Conservation (phyloP, 306 rosid species). For the Quercus cerris region DNA sequence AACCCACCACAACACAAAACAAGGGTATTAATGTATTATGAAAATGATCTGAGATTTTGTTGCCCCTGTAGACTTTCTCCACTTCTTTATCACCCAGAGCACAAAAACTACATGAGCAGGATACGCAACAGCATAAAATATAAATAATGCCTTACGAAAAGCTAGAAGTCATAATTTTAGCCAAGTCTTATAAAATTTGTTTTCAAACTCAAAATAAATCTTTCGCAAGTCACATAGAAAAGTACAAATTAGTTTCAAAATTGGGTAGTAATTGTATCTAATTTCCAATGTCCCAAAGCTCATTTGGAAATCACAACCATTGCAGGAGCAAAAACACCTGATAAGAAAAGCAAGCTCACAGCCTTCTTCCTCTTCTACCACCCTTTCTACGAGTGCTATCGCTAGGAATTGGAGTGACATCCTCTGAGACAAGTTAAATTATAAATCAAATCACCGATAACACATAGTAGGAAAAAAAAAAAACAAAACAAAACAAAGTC, state of each 20-base stretch:
- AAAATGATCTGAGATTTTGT: too few species aligned
- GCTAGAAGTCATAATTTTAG: background rate
- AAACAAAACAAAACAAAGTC: background rate
- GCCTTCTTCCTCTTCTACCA: constrained; percentile 84
- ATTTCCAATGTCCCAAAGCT: constrained; percentile 11
- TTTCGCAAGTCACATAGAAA: constrained; percentile 1
- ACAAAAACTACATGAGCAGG: background rate
- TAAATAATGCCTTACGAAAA: background rate
- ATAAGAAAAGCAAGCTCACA: constrained; percentile 32
- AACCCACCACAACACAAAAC: too few species aligned
- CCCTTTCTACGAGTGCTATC: constrained; percentile 89
- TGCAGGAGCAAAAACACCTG: background rate
- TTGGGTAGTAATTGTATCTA: constrained; percentile 22
- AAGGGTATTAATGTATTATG: too few species aligned
- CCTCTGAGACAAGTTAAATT: constrained; percentile 44
- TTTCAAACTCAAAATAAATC: constrained; percentile 12
- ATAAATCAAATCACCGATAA: background rate
- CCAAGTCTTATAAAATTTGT: background rate
- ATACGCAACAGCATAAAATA: background rate
- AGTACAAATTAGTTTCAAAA: constrained; percentile 37
- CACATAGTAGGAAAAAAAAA: background rate
- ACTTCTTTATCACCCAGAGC: background rate
- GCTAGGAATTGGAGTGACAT: constrained; percentile 76
- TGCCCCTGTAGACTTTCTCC: too few species aligned
- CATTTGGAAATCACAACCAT: constrained; percentile 12